Evolutionary conservation across 2,329 filamentous ascomycete species (phyloP).

Genomic region (Calonectria honghensis): DNA sequence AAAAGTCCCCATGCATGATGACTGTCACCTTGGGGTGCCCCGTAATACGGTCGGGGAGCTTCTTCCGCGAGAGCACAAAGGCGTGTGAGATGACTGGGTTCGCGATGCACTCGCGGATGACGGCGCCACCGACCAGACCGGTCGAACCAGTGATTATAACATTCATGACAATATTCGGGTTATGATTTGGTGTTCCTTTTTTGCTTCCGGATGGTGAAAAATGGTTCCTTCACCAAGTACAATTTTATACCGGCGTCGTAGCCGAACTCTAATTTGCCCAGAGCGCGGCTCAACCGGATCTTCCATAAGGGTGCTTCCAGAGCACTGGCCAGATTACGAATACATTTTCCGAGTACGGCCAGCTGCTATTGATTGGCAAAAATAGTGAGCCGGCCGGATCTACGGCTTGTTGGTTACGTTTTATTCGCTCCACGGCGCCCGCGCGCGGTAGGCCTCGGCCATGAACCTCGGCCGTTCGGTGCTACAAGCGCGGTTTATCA

Average conservation of each 20-base stretch:
- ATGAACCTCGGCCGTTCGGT: background rate
- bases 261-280: background rate
- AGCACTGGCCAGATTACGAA: slow-evolving; percentile 1
- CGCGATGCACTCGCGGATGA: slow-evolving; percentile 15
- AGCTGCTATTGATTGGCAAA: background rate
- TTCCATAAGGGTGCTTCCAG: background rate
- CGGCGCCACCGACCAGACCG: slow-evolving; percentile 13
- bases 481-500: background rate
- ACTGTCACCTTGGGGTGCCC: slow-evolving; percentile 13
- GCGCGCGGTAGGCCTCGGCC: background rate
- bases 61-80: slow-evolving; percentile 11
- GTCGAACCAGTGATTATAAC: slow-evolving; percentile 16
- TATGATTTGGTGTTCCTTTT: background rate
- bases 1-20: slow-evolving; percentile 11
- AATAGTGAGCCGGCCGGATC: background rate
- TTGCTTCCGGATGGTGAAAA: background rate
- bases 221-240: background rate
- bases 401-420: background rate
- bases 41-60: background rate
- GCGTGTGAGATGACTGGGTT: slow-evolving; percentile 17
- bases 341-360: background rate
- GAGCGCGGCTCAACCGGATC: slow-evolving; percentile 4
- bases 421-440: background rate
- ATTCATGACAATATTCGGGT: slow-evolving; percentile 9
- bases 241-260: background rate